Evolutionary conservation across 371 early-diverging fungal genomes (phyloP), one percentile per base, ranked within the genome.

Genomic region (Smittium mucronatum): DNA sequence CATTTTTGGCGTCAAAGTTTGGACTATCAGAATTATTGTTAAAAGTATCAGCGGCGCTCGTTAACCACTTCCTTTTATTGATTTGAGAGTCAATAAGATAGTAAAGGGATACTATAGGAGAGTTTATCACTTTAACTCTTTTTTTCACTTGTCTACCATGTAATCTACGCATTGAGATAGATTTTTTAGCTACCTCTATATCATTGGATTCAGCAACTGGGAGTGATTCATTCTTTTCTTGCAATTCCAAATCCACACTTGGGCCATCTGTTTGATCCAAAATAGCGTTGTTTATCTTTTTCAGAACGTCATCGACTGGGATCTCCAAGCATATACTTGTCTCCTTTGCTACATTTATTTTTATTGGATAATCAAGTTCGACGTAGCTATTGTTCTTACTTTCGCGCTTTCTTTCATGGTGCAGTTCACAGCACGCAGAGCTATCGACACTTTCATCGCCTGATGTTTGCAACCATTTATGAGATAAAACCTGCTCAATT

Each of bases 31-130:
- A n/a, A n/a, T n/a, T 61, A 47, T 65, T 58, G 26, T 29, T 58
- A 1, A 58, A 34, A 25, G 26, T 36, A n/a, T 68, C 68, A 57
- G 32, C 33, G 26, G 79, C 68, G 34, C 72, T 31, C 1, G 72
- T 73, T 65, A 75, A 28, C 68, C 78, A 79, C n/a, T 73, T 70
- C n/a, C 75, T 75, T 72, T 72, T 63, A 26, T 73, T 47, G 57
- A 80, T 76, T 58, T 80, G 80, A 72, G 76, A 72, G 58, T 75
- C n/a, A 17, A 80, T 73, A 31, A 80, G 64, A 5, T 73, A 72
- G 63, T 80, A 80, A 5, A 80, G 74, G 0, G 80, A 80, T 0
- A 77, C 75, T 15, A 76, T 71, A 0, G 80, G 80, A 60, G 75
- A 80, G 69, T 80, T 80, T 28, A 74, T 64, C 25, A 76, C 76